Evolutionary conservation across 2,329 filamentous ascomycete species (phyloP).

Genomic region (Camillea tinctor): DNA sequence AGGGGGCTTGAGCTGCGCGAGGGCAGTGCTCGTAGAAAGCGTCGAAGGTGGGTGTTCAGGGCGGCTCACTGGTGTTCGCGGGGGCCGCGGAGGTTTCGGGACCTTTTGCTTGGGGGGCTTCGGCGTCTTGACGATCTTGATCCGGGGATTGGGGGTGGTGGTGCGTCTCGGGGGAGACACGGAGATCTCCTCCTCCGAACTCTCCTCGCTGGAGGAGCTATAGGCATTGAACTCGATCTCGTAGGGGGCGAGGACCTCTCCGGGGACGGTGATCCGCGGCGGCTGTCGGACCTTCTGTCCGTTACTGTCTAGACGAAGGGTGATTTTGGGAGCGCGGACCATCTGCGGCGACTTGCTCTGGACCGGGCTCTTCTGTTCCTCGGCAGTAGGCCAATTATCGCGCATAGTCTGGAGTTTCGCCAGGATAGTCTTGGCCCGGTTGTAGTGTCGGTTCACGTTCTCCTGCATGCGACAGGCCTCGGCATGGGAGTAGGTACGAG

Average conservation of each 20-base stretch:
- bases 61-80: slow-evolving; percentile 28
- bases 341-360: slow-evolving; percentile 54
- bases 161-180: slow-evolving; percentile 38
- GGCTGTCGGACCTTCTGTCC: slow-evolving; percentile 47
- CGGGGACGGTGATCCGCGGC: slow-evolving; percentile 63
- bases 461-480: slow-evolving; percentile 64
- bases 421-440: slow-evolving; percentile 57
- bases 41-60: slow-evolving; percentile 43
- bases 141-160: slow-evolving; percentile 41
- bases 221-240: slow-evolving; percentile 62
- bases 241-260: slow-evolving; percentile 64
- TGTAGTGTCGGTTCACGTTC: slow-evolving; percentile 61
- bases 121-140: slow-evolving; percentile 48
- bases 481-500: slow-evolving; percentile 58
- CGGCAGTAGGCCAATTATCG: slow-evolving; percentile 55
- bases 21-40: slow-evolving; percentile 39
- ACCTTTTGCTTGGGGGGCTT: slow-evolving; percentile 46
- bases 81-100: slow-evolving; percentile 30
- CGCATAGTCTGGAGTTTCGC: slow-evolving; percentile 59
- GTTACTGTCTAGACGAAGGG: slow-evolving; percentile 43
- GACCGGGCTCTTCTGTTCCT: slow-evolving; percentile 52
- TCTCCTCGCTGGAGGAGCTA: slow-evolving; percentile 52
- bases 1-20: slow-evolving; percentile 52
- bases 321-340: slow-evolving; percentile 47
- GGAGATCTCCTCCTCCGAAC: slow-evolving; percentile 50